Evolutionary conservation across 306 rosid genomes (phyloP), one percentile per base, ranked within the genome.

Genomic region (Rosa lucieae): DNA sequence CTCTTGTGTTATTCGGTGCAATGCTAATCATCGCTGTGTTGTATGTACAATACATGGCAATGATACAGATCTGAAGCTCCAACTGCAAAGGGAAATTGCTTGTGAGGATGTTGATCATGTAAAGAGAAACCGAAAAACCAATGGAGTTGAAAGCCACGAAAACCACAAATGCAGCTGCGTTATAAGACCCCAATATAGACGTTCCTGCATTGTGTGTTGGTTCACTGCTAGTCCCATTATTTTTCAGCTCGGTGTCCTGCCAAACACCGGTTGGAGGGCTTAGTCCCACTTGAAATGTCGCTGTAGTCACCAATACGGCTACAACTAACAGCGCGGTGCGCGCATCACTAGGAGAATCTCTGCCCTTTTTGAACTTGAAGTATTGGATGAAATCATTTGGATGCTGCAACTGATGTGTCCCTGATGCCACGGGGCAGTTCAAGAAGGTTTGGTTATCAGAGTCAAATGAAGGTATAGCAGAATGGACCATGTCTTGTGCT

Each of bases 341-440:
- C 3, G 77, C 87, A 58, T 84, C 35, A 32, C 82, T 77, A 10
- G 84, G 84, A 3, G 82, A 73, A 32, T 84, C 87, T 77, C 84
- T 68, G 10, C 82, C 87, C 80, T 23, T 84, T 44, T 80, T 77
- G 63, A 84, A 84, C 84, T 77, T 61, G 80, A 80, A 84, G 62
- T 80, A 80, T 13, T 77, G 72, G 13, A 65, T 48, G 71, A 71
- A 37, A 5, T 80, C 43, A 3, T 40, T 40, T 5, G 3, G 5
- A 40, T 40, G 42, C 42, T 40, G 42, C 42, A 40, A 40, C 42
- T 12, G 75, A 71, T 15, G 55, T 32, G 65, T 52, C 2, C 37
- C 40, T 29, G 71, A 15, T 21, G 59, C 53, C 23, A 29, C 15
- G 7, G 40, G 23, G 63, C 4, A 8, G 23, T 43, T 55, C 18